Conservation (phyloP, 106 monocot genomes). For the Apostasia shenzhenica region DNA sequence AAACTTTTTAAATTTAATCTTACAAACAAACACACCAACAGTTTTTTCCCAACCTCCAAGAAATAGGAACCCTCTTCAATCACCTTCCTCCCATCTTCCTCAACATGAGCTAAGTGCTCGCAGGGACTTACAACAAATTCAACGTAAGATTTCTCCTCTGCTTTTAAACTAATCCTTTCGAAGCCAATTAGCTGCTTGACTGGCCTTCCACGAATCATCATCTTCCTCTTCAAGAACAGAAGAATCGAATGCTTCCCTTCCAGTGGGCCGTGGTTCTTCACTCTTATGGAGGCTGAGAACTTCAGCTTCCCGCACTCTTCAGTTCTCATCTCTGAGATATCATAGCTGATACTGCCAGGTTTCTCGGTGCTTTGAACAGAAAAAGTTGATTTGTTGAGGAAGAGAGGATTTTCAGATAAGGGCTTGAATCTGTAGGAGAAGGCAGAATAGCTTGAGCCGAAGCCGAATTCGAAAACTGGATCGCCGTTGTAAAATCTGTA, state of each 20-base stretch:
- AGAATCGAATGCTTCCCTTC: slow-evolving; percentile 63
- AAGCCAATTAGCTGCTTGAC: slow-evolving; percentile 64
- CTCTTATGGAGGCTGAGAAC: slow-evolving; percentile 40
- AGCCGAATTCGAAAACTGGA: slow-evolving; percentile 63
- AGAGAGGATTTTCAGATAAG: slow-evolving; percentile 6
- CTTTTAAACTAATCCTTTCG: slow-evolving; percentile 32
- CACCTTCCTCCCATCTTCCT: slow-evolving; percentile 39
- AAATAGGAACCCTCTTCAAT: slow-evolving; percentile 55
- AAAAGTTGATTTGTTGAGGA: slow-evolving; percentile 28
- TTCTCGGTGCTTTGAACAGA: slow-evolving; percentile 10
- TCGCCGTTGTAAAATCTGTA: slow-evolving; percentile 70
- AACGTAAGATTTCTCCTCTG: slow-evolving; percentile 28
- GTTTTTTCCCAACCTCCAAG: slow-evolving; percentile 40
- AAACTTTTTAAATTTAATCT: no score
- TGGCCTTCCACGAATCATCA: slow-evolving; percentile 15
- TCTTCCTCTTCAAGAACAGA: slow-evolving; percentile 35
- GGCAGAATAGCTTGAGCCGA: slow-evolving; percentile 73
- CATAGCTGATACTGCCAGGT: slow-evolving; percentile 6
- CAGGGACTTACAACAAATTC: slow-evolving; percentile 49
- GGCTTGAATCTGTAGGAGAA: slow-evolving; percentile 50
- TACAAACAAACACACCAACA: no score
- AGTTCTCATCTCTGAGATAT: slow-evolving; percentile 17
- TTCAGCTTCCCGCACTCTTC: slow-evolving; percentile 38
- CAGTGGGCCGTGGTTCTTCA: slow-evolving; percentile 50
- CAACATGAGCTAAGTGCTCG: slow-evolving; percentile 37